These are phyloP conservation scores for Myxozyma lipomycoides DNA, from an alignment of 805 yeast genomes.

Conservation along the genomic window DNA sequence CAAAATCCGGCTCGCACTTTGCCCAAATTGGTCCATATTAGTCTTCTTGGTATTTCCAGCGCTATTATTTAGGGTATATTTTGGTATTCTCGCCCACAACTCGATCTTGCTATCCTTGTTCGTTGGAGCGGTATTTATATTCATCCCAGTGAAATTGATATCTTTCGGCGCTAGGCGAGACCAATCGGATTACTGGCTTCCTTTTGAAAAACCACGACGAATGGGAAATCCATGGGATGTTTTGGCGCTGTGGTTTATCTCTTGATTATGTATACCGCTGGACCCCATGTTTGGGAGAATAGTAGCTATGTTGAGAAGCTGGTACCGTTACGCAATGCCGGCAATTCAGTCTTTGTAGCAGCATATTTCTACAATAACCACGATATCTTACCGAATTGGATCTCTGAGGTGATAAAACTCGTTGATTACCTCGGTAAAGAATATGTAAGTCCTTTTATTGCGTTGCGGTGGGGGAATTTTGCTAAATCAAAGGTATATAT, in stretches of 20 bases:
- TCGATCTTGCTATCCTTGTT: conserved; percentile 13
- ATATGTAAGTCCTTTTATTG: conserved; percentile 7
- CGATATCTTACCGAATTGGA: conserved; percentile 14
- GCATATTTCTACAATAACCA: conserved; percentile 23
- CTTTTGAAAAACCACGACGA: too few species aligned
- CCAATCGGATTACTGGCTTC: too few species aligned
- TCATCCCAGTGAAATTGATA: conserved; percentile 11
- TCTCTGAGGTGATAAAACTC: conserved; percentile 8
- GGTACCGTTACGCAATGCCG: neutral
- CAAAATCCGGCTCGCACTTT: too few species aligned
- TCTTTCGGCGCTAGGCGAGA: neutral
- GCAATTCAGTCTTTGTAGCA: conserved; percentile 17
- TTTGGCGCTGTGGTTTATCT: too few species aligned
- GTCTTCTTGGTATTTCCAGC: conserved; percentile 15
- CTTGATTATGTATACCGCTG: neutral
- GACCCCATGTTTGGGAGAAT: too few species aligned
- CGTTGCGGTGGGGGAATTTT: neutral
- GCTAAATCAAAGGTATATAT: conserved; percentile 8
- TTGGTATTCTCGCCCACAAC: conserved; percentile 19
- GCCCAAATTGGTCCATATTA: neutral
- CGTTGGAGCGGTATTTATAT: conserved; percentile 13
- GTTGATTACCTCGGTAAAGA: conserved; percentile 18
- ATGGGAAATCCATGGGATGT: too few species aligned
- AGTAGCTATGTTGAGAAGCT: too few species aligned
- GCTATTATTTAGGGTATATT: conserved; percentile 9